Conservation (phyloP, 306 rosid genomes). For the Sicyos baderoa region DNA sequence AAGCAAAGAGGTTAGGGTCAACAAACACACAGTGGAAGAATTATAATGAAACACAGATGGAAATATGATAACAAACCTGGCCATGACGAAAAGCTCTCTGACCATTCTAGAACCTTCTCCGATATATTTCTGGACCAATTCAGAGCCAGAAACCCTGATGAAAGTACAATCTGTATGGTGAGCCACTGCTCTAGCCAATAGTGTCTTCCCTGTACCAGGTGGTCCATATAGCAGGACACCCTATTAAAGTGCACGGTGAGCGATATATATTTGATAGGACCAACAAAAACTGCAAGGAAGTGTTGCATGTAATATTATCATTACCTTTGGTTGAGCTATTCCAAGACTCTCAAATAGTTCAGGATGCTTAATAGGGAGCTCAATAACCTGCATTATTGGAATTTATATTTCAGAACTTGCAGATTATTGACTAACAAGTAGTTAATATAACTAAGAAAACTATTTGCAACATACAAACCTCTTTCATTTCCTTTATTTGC, state of each 20-base stretch:
- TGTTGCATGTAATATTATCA: slow-evolving; percentile 35
- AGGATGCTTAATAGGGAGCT: slow-evolving; percentile 95
- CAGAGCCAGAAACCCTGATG: slow-evolving; percentile 98
- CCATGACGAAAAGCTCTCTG: slow-evolving; percentile 96
- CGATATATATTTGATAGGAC: slow-evolving; percentile 9
- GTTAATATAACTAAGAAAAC: slow-evolving; percentile 4
- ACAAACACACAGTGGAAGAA: neutral
- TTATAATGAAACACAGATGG: slow-evolving; percentile 5
- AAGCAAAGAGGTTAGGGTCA: neutral
- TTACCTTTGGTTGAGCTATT: slow-evolving; percentile 99
- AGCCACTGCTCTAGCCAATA: slow-evolving; percentile 97
- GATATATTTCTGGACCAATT: slow-evolving; percentile 90
- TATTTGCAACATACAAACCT: slow-evolving; percentile 36
- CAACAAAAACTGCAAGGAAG: neutral
- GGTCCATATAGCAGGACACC: slow-evolving; percentile 96
- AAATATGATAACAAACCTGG: neutral
- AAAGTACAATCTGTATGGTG: slow-evolving; percentile 98
- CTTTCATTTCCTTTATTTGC: slow-evolving; percentile 96
- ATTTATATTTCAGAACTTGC: neutral
- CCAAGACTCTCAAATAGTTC: slow-evolving; percentile 99
- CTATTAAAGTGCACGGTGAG: slow-evolving; percentile 24
- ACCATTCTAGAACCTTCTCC: slow-evolving; percentile 99
- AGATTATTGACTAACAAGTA: neutral
- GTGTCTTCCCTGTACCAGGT: slow-evolving; percentile 95
- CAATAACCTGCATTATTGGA: slow-evolving; percentile 66